Evolutionary conservation across 2,329 filamentous ascomycete genomes (phyloP), one percentile per base, ranked within the genome.

Genomic region (Calonectria hongkongensis): DNA sequence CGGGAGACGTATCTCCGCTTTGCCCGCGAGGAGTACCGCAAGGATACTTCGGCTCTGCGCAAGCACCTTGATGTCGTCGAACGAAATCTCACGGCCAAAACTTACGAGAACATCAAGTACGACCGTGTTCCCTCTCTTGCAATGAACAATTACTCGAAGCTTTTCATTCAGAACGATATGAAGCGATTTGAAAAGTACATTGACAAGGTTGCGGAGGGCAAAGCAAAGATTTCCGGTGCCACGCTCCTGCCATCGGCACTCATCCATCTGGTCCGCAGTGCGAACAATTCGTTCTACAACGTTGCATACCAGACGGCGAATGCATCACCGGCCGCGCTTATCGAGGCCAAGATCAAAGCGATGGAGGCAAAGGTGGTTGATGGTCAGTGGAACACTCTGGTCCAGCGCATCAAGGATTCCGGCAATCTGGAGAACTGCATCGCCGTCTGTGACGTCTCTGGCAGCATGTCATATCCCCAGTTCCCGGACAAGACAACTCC

Each of bases 371-470:
- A 86, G 66, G 83, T 87, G 2, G 43, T 85, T 3, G 84, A 89
- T 67, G 86, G 84, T 0, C 90, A 92, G 77, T 92, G 90, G 90
- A 88, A 88, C 10, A 83, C 87, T 0, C 83, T 92, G 0, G 89
- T 92, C n/a, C 84, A 90, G 79, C 87, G 90, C 2, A 87, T 92
- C 79, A 88, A 86, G 62, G 88, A 91, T 72, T 88, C 86, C 2
- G 90, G 90, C 2, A 86, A 83, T 0, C 82, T 92, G 9, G 82
- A 87, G 18, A 87, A 86, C 18, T 86, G 87, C 70, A 89, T 92
- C 41, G 89, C 90, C 1, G 85, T 92, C 12, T 91, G 88, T 71
- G 90, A 92, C 70, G 88, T 91, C 8, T 90, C 87, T 9, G 88
- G 86, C 5, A 90, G 88, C 47, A 92, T 92, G 90, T 0, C 0